Percentiles rank a stretch among this genome's conserved stretches.
Evolutionary conservation across 805 yeast genomes (phyloP).

Genomic region (Hanseniaspora osmophila): DNA sequence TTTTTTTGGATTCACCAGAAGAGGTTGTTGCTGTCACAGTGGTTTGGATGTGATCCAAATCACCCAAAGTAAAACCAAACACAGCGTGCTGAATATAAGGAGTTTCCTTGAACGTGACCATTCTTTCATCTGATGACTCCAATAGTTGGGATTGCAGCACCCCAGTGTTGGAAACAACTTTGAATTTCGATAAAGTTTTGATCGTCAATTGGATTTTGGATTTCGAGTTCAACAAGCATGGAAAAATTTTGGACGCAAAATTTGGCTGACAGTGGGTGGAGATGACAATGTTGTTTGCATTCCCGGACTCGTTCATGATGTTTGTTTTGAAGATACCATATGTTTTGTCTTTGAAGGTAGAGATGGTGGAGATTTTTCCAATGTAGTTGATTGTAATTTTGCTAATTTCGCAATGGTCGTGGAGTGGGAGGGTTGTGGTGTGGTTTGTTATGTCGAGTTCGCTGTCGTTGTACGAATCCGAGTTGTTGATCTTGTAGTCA

Average conservation of each 20-base stretch:
- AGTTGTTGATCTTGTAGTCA: slow-evolving; percentile 29
- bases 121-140: slow-evolving; percentile 10
- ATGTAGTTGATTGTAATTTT: slow-evolving; percentile 21
- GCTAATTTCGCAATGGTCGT: slow-evolving; percentile 3
- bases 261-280: slow-evolving; percentile 67
- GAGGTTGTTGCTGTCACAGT: slow-evolving; percentile 10
- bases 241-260: slow-evolving; percentile 48
- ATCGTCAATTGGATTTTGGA: slow-evolving; percentile 37
- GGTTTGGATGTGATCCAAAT: slow-evolving; percentile 38
- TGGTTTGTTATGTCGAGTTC: slow-evolving; percentile 13
- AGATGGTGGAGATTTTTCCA: slow-evolving; percentile 37
- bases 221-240: slow-evolving; percentile 43
- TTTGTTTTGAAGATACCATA: slow-evolving; percentile 57
- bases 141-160: slow-evolving; percentile 8
- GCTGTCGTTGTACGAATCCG: slow-evolving; percentile 19
- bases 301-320: slow-evolving; percentile 39
- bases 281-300: slow-evolving; percentile 35
- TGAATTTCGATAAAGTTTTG: slow-evolving; percentile 29
- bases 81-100: slow-evolving; percentile 49
- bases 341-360: slow-evolving; percentile 42
- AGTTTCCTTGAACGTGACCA: slow-evolving; percentile 35
- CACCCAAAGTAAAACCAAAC: slow-evolving; percentile 59
- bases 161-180: slow-evolving; percentile 38
- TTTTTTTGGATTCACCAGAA: slow-evolving; percentile 3
- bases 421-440: slow-evolving; percentile 7